These are phyloP conservation scores for Leucosporidium creatinivorum DNA, from an alignment of 768 basidiomycete genomes.

Conservation along the genomic window DNA sequence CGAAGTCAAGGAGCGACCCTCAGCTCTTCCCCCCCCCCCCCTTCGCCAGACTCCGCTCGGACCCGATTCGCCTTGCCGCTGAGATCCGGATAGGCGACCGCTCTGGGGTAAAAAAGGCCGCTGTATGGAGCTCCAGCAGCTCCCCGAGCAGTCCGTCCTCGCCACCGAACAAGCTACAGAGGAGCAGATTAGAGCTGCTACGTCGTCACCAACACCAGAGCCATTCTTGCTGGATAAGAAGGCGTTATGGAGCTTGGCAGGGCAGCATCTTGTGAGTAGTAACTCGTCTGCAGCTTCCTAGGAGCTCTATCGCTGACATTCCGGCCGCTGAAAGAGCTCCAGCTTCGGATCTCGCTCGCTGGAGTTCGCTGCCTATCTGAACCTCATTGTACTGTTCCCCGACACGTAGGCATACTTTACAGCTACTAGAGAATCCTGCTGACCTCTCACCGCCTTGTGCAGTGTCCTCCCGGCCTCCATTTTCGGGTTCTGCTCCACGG, in stretches of 20 bases:
- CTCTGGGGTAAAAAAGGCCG: too few relatives aligned
- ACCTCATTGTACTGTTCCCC: constrained; percentile 46
- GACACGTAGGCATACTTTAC: constrained; percentile 34
- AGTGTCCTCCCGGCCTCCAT: constrained; percentile 49
- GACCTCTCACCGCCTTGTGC: too few relatives aligned
- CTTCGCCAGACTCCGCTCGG: too few relatives aligned
- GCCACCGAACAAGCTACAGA: too few relatives aligned
- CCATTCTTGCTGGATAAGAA: constrained; percentile 1
- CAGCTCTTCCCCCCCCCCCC: too few relatives aligned
- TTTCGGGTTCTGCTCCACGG: constrained; percentile 48
- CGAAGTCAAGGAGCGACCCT: too few relatives aligned
- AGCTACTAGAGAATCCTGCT: too few relatives aligned
- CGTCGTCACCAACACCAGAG: background rate
- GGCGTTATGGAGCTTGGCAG: constrained; percentile 18
- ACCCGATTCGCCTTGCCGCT: too few relatives aligned
- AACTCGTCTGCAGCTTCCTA: background rate
- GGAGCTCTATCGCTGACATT: background rate
- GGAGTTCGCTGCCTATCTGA: constrained; percentile 48
- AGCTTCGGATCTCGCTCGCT: constrained; percentile 43
- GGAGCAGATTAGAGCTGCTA: background rate
- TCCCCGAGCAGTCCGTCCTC: too few relatives aligned
- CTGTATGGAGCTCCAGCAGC: too few relatives aligned
- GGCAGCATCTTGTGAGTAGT: constrained; percentile 28
- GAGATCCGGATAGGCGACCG: too few relatives aligned
- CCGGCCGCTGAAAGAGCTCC: background rate